These are phyloP conservation scores for Beta vulgaris DNA, from an alignment of 148 eudicot genomes.

Conservation along the genomic window DNA sequence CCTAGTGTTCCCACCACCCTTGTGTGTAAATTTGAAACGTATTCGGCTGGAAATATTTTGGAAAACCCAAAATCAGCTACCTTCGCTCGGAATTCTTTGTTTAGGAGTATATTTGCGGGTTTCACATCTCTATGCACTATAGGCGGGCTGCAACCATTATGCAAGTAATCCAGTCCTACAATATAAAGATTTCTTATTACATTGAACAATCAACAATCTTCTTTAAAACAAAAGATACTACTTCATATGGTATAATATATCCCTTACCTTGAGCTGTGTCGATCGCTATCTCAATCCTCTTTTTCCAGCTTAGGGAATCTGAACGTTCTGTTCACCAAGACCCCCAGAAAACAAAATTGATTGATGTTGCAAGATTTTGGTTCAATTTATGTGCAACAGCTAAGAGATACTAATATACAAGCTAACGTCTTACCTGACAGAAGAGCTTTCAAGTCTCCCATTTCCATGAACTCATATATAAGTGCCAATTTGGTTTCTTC, in stretches of 20 bases:
- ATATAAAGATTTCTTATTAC: not conserved
- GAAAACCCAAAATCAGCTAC: constrained; percentile 47
- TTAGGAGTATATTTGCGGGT: constrained; percentile 39
- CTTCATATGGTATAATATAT: not conserved
- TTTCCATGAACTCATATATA: constrained; percentile 52
- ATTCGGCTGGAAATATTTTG: constrained; percentile 29
- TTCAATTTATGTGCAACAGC: not conserved
- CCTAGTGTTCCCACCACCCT: constrained; percentile 39
- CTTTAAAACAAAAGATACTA: not conserved
- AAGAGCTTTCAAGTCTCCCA: constrained; percentile 37
- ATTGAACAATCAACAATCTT: too few relatives aligned
- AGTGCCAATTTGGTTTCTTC: constrained; percentile 40
- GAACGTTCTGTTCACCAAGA: constrained; percentile 17
- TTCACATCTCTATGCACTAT: constrained; percentile 50
- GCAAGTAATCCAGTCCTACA: constrained; percentile 48
- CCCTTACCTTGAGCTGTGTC: constrained; percentile 46
- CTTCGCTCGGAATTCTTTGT: constrained; percentile 33
- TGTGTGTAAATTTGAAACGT: constrained; percentile 26
- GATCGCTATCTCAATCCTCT: constrained; percentile 41
- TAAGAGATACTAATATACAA: not conserved
- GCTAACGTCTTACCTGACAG: constrained; percentile 28
- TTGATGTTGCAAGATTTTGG: not conserved
- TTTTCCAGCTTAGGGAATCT: constrained; percentile 37
- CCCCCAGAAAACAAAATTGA: not conserved
- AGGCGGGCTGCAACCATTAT: constrained; percentile 38